Conservation (phyloP, 257 asterid genomes). For the Plantago elongata region DNA sequence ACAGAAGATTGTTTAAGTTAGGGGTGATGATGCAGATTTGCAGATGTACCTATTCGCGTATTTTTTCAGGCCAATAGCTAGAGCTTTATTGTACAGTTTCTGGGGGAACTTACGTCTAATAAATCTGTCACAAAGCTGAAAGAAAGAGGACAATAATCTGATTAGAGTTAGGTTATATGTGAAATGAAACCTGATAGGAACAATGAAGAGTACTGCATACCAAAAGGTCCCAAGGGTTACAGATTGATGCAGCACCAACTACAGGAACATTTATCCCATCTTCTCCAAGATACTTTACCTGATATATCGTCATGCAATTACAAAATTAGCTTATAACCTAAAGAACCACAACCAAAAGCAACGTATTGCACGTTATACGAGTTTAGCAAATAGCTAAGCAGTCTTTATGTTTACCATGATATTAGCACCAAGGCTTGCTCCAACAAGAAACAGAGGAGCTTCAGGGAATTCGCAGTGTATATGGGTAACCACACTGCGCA, state of each 20-base stretch:
- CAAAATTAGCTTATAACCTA: background rate
- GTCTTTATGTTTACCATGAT: slow-evolving; percentile 35
- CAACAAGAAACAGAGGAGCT: slow-evolving; percentile 56
- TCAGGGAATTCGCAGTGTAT: slow-evolving; percentile 45
- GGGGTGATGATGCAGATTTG: background rate
- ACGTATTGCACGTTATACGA: background rate
- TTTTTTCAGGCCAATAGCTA: slow-evolving; percentile 46
- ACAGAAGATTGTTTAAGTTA: background rate
- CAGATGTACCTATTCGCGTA: slow-evolving; percentile 48
- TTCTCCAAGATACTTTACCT: slow-evolving; percentile 74
- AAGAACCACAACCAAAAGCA: background rate
- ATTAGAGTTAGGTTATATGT: background rate
- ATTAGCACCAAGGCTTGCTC: slow-evolving; percentile 69
- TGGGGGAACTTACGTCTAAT: slow-evolving; percentile 51
- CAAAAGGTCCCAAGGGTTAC: slow-evolving; percentile 70
- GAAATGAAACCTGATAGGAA: background rate
- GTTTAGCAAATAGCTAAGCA: background rate
- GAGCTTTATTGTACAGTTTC: slow-evolving; percentile 42
- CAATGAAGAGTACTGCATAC: slow-evolving; percentile 25
- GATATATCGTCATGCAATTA: slow-evolving; percentile 10
- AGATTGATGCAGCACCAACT: slow-evolving; percentile 58
- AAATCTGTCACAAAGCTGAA: slow-evolving; percentile 58
- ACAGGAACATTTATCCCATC: slow-evolving; percentile 46
- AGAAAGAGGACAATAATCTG: background rate
- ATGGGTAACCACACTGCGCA: slow-evolving; percentile 44